Conservation (phyloP, 371 early-diverging fungal genomes). For the Cladochytrium tenue region DNA sequence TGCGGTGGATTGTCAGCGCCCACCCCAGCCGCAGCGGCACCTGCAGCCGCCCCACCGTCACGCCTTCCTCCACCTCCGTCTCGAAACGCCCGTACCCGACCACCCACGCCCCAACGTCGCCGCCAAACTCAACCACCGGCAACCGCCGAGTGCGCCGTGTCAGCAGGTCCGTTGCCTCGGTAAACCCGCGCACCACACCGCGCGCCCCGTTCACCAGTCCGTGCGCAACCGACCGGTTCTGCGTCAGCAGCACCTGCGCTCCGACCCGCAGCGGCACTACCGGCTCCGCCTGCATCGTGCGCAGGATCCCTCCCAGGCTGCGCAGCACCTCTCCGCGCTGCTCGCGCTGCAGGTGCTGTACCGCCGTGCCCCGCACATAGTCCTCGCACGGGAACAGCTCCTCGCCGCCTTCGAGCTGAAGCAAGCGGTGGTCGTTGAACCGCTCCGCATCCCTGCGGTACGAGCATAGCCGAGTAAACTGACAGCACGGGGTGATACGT, state of each 20-base stretch:
- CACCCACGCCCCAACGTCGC: constrained; percentile 2
- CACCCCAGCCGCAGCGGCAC: constrained; percentile 71
- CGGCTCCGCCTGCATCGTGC: constrained; percentile 10
- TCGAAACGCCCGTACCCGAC: constrained; percentile 31
- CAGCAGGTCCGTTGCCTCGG: constrained; percentile 12
- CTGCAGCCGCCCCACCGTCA: constrained; percentile 39
- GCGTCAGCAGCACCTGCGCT: constrained; percentile 88
- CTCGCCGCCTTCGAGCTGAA: not conserved
- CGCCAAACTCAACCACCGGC: constrained; percentile 39
- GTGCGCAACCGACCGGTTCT: constrained; percentile 61
- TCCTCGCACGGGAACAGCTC: constrained; percentile 3
- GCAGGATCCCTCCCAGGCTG: not conserved
- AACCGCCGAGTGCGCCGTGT: constrained; percentile 3
- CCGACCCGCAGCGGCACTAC: constrained; percentile 57
- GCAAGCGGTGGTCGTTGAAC: constrained; percentile 14
- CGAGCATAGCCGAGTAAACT: constrained; percentile 28
- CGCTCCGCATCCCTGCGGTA: constrained; percentile 18
- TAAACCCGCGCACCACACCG: constrained; percentile 67
- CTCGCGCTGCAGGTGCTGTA: not conserved
- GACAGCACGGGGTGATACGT: not conserved
- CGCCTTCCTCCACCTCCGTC: constrained; percentile 11
- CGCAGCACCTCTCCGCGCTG: not conserved
- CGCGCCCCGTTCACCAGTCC: constrained; percentile 83
- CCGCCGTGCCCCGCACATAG: constrained; percentile 1
- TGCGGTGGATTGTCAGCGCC: constrained; percentile 81